Evolutionary conservation across 2,329 filamentous ascomycete species (phyloP), one percentile per base, ranked within the genome.

Genomic region (Venturiaceae sp.): DNA sequence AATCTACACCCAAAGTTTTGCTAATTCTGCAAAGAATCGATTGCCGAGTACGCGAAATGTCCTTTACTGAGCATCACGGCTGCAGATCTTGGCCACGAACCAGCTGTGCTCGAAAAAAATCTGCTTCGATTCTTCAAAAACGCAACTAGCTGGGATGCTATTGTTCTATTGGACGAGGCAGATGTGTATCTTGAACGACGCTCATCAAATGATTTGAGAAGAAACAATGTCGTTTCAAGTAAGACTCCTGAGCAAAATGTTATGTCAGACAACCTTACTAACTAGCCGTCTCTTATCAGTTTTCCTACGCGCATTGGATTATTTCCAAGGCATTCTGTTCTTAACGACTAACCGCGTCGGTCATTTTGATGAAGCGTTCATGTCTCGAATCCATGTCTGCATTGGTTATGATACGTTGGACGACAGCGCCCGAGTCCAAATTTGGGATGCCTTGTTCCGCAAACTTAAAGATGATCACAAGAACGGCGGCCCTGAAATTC

Each of bases 101-200:
- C 78, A 1, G 68, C 69, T 1, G 64, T 67, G 3, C 68, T 82
- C 5, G 78, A 79, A n/a, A 65, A 71, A n/a, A 75, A 76, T 44
- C 67, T 83, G 58, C 73, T 75, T 58, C 68, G 71, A 32, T 71
- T 74, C 32, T 78, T 83, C 41, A 69, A 74, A 59, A 73, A 80
- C 60, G 78, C 77, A 2, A 72, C 74, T 0, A 72, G 73, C 16
- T 82, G 80, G 79, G 72, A 75, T 23, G 77, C 76, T 8, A 74
- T 81, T 6, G 66, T 81, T 21, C 68, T 82, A 3, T 72, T 81
- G 3, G 79, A 81, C 62, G 79, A 81, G 66, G 77, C 78, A 7
- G 79, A 81, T 60, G 76, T 81, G 2, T 81, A 80, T 66, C 74
- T 81, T 66, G 74, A 75, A 1, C 69, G 74, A 66, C 72, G 79